A percentile compares a stretch with the other conserved stretches of the same genome.
Conservation (phyloP, 2,329 filamentous ascomycete species). For the Aaosphaeria arxii region DNA sequence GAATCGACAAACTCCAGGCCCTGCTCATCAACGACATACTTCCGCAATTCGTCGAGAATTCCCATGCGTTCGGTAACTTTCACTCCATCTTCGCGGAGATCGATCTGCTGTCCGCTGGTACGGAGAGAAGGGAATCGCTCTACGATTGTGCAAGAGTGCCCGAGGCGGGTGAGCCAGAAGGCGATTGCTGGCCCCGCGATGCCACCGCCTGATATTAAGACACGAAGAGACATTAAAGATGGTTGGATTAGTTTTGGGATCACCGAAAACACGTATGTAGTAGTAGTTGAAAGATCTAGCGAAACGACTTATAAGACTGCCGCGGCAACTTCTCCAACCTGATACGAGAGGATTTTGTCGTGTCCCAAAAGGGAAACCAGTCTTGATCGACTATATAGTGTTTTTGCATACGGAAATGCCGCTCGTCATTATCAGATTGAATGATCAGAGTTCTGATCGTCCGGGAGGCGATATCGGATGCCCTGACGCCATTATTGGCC, state of each 20-base stretch:
- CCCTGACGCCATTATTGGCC: too few species aligned
- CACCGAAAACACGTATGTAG: too few species aligned
- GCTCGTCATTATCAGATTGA: too few species aligned
- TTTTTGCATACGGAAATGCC: too few species aligned
- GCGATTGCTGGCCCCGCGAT: constrained; percentile 43
- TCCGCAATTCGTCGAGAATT: constrained; percentile 42
- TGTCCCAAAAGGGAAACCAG: too few species aligned
- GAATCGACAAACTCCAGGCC: constrained; percentile 44
- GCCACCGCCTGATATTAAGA: constrained; percentile 28
- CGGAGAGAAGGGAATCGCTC: constrained; percentile 44
- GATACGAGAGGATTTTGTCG: too few species aligned
- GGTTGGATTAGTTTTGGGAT: background rate
- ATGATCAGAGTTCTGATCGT: too few species aligned
- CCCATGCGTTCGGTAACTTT: constrained; percentile 53
- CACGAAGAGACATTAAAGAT: constrained; percentile 8
- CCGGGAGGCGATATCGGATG: too few species aligned
- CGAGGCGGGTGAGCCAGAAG: constrained; percentile 47
- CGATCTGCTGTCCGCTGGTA: constrained; percentile 52
- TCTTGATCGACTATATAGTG: too few species aligned
- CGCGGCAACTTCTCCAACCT: too few species aligned
- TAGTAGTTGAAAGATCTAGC: too few species aligned
- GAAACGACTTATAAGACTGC: too few species aligned
- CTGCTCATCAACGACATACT: constrained; percentile 44
- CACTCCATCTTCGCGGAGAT: constrained; percentile 52
- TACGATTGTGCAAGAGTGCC: constrained; percentile 38